Conservation (phyloP, 2,329 filamentous ascomycete genomes). For the Cercospora sp. region DNA sequence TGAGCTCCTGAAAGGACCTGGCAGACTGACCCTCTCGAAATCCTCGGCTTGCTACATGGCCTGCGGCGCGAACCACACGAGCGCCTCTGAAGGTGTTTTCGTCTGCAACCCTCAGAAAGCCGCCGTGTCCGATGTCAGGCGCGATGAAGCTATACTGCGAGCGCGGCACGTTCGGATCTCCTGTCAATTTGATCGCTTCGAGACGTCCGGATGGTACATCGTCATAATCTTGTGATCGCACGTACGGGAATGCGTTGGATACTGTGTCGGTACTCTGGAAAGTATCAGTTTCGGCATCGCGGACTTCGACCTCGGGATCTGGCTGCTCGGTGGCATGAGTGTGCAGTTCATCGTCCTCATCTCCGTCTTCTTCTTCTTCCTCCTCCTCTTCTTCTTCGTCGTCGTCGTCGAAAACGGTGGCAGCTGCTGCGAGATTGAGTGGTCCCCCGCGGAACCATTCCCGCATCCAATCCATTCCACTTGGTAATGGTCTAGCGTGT, state of each 20-base stretch:
- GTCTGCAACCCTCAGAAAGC: constrained; percentile 63
- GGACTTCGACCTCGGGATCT: background rate
- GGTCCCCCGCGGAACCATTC: constrained; percentile 36
- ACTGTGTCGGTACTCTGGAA: constrained; percentile 42
- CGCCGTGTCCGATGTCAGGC: constrained; percentile 70
- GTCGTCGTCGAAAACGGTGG: constrained; percentile 4
- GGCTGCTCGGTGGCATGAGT: background rate
- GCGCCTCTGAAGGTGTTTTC: constrained; percentile 70
- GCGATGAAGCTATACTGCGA: constrained; percentile 82
- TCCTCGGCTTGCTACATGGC: constrained; percentile 73
- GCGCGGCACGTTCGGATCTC: constrained; percentile 84
- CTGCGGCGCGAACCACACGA: constrained; percentile 69
- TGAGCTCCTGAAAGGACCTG: background rate
- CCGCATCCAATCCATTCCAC: constrained; percentile 37
- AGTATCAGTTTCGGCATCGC: background rate
- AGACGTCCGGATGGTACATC: constrained; percentile 64
- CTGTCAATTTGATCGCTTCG: constrained; percentile 86
- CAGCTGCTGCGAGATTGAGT: constrained; percentile 8
- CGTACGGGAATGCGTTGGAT: constrained; percentile 26
- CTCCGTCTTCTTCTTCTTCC: background rate
- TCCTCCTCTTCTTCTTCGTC: background rate
- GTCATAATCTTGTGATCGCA: constrained; percentile 6
- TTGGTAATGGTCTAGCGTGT: constrained; percentile 42
- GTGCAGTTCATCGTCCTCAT: background rate
- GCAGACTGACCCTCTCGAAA: constrained; percentile 65